Evolutionary conservation across 257 asterid species (phyloP).

Genomic region (Schizonepeta tenuifolia): DNA sequence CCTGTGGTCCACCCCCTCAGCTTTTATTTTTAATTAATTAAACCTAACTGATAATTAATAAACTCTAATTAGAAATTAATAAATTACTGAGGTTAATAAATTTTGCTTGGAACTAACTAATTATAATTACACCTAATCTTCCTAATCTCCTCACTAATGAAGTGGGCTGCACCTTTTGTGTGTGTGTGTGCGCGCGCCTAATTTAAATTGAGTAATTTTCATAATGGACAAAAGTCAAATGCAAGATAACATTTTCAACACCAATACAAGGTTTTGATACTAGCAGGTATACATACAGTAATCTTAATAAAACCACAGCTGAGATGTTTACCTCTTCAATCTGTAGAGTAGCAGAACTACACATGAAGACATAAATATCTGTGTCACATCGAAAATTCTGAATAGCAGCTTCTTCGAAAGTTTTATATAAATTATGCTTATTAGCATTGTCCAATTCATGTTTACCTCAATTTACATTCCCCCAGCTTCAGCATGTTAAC

Average conservation of each 20-base stretch:
- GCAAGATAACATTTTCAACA: background rate
- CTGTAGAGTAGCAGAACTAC: background rate
- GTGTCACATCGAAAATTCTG: background rate
- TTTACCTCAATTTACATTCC: background rate
- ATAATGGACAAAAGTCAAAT: too few species aligned
- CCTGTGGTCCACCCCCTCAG: too few species aligned
- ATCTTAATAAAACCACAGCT: background rate
- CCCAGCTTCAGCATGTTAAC: slow-evolving; percentile 44
- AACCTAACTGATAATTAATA: too few species aligned
- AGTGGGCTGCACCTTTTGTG: too few species aligned
- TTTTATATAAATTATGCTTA: background rate
- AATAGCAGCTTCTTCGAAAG: background rate
- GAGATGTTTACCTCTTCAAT: background rate
- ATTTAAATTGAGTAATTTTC: too few species aligned
- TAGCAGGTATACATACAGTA: background rate
- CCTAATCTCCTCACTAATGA: too few species aligned
- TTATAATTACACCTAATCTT: too few species aligned
- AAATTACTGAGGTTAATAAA: too few species aligned
- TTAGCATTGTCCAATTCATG: background rate
- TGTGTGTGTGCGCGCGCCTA: too few species aligned
- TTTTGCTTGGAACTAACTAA: too few species aligned
- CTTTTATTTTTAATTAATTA: too few species aligned
- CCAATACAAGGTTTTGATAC: background rate
- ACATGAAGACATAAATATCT: background rate
- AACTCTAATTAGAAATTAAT: too few species aligned